Percentiles rank a stretch among this genome's conserved stretches.
phyloP scores from a whole-genome alignment of 78 protist species.

The Creolimax fragrantissima region DNA sequence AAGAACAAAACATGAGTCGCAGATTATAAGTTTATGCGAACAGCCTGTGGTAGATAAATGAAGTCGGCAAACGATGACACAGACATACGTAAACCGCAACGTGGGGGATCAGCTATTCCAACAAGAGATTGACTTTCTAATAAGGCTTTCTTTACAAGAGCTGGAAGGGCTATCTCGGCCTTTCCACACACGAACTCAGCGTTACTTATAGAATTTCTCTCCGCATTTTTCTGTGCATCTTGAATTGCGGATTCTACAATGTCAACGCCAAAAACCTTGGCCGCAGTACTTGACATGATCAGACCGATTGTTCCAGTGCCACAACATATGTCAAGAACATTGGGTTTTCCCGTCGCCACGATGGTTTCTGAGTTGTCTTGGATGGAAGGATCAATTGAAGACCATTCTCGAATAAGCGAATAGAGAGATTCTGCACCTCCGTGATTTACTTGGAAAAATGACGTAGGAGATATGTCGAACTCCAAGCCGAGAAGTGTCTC shows the following conservation, averaged over 20 bases:
- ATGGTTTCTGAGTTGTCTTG: not conserved
- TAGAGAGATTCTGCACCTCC: conserved; percentile 6
- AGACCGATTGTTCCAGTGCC: conserved; percentile 92
- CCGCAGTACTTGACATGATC: conserved; percentile 33
- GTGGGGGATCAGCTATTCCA: not conserved
- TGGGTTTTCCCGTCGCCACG: not conserved
- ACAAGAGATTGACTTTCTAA: not conserved
- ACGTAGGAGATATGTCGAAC: conserved; percentile 1
- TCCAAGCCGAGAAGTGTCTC: not conserved
- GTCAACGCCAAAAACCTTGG: conserved; percentile 73
- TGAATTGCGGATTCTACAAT: conserved; percentile 49
- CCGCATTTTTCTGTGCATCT: conserved; percentile 71
- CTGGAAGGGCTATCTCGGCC: conserved; percentile 35
- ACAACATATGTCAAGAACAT: conserved; percentile 80
- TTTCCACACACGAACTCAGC: conserved; percentile 35
- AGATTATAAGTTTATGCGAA: too few relatives aligned
- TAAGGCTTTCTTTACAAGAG: not conserved
- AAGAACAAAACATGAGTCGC: not conserved
- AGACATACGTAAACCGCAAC: not conserved
- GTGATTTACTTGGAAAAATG: conserved; percentile 20
- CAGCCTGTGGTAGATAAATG: not conserved
- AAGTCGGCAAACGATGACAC: not conserved
- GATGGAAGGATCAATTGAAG: not conserved
- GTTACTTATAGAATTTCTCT: conserved; percentile 46
- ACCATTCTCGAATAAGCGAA: not conserved